Conservation (phyloP, 257 asterid genomes). For the Asclepias syriaca region DNA sequence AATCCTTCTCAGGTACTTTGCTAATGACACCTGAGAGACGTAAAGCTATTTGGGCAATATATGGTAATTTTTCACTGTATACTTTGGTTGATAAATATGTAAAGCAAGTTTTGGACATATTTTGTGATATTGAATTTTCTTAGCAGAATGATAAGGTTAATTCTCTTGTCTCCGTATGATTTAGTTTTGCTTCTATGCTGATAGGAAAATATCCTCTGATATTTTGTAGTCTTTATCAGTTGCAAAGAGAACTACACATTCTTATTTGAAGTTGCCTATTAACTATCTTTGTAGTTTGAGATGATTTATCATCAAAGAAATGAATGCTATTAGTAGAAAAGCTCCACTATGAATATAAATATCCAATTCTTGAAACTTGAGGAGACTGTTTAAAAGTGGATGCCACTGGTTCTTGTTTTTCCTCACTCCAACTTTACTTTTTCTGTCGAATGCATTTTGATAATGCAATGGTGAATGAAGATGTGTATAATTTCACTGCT, state of each 20-base stretch:
- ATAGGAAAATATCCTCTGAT: not conserved
- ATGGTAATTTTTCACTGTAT: constrained; percentile 48
- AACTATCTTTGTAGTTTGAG: not conserved
- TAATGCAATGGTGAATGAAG: not conserved
- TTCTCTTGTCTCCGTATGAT: not conserved
- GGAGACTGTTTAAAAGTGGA: not conserved
- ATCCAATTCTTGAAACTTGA: not conserved
- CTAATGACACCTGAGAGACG: constrained; percentile 94
- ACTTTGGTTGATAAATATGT: not conserved
- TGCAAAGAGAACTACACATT: not conserved
- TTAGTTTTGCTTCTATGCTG: not conserved
- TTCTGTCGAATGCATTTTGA: not conserved
- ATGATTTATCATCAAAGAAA: not conserved
- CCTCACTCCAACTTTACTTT: not conserved
- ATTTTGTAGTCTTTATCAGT: not conserved
- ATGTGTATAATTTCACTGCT: not conserved
- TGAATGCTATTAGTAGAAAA: not conserved
- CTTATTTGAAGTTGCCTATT: not conserved
- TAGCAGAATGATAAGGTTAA: not conserved
- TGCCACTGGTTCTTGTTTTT: not conserved
- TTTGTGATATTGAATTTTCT: not conserved
- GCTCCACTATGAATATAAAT: not conserved
- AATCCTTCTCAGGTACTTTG: constrained; percentile 61
- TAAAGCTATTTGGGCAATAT: constrained; percentile 99
- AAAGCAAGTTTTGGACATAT: not conserved